A percentile compares a stretch with the other conserved stretches of the same genome.
Conservation (phyloP, 106 monocot genomes). For the Vanilla planifolia region DNA sequence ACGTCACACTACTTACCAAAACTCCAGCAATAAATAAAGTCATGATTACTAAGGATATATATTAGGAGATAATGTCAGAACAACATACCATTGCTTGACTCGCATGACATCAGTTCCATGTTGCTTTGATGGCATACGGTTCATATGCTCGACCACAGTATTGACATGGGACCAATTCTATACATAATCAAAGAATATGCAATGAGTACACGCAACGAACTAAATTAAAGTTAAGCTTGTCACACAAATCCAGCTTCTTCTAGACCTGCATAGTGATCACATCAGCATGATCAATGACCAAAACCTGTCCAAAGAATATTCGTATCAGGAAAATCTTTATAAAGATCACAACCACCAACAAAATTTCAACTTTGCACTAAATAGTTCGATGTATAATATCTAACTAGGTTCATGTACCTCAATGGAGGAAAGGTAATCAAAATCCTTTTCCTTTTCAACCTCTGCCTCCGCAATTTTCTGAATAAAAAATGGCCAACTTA, state of each 20-base stretch:
- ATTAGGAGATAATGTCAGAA: no score
- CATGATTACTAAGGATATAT: no score
- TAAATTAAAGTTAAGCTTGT: neutral
- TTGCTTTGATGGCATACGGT: conserved; percentile 56
- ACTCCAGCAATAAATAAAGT: no score
- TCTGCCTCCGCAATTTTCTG: conserved; percentile 85
- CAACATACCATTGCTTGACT: conserved; percentile 72
- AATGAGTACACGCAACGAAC: neutral
- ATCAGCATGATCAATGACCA: conserved; percentile 96
- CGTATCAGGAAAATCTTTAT: no score
- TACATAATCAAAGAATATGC: conserved; percentile 6
- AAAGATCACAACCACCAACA: no score
- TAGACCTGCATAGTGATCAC: conserved; percentile 90
- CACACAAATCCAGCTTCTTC: neutral
- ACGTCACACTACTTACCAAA: no score
- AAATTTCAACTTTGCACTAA: neutral
- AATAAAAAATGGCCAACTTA: conserved; percentile 3
- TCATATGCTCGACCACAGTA: conserved; percentile 79
- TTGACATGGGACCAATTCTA: conserved; percentile 93
- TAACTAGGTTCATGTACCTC: conserved; percentile 43
- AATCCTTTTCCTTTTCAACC: conserved; percentile 77
- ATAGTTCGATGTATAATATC: neutral
- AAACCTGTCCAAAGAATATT: conserved; percentile 45
- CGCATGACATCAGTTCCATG: conserved; percentile 95
- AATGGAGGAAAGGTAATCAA: conserved; percentile 96